These are phyloP conservation scores for Chrysosporium queenslandicum DNA, from an alignment of 2,329 filamentous ascomycete species.

Conservation along the genomic window DNA sequence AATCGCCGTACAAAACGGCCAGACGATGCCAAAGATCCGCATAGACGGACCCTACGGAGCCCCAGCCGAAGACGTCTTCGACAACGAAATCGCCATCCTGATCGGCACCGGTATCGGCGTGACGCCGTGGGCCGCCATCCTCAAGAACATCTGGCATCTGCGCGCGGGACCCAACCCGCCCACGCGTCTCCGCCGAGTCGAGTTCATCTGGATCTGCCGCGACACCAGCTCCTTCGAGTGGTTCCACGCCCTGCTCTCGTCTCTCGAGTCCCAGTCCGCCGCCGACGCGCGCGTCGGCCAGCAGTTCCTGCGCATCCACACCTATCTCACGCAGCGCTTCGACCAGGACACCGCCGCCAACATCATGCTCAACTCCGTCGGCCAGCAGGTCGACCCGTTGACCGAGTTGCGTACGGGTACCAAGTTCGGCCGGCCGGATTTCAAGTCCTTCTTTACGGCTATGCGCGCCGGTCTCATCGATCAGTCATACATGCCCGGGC, in stretches of 20 bases:
- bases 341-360: constrained; percentile 90
- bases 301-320: constrained; percentile 96
- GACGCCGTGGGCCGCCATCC: constrained; percentile 75
- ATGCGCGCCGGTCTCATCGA: constrained; percentile 85
- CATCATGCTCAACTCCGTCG: constrained; percentile 92
- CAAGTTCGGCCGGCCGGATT: constrained; percentile 92
- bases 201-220: constrained; percentile 98
- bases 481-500: constrained; percentile 70
- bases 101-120: constrained; percentile 75
- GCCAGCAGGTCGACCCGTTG: constrained; percentile 74
- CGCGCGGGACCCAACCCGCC: constrained; percentile 84
- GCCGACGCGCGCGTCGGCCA: constrained; percentile 47
- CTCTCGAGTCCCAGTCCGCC: constrained; percentile 76
- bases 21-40: constrained; percentile 79
- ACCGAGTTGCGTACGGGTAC: constrained; percentile 84
- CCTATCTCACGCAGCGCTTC: constrained; percentile 87
- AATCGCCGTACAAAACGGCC: constrained; percentile 83
- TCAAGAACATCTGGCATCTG: constrained; percentile 98
- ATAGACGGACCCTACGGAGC: constrained; percentile 96
- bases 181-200: constrained; percentile 78
- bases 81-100: constrained; percentile 71
- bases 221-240: constrained; percentile 95
- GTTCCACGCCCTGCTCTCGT: constrained; percentile 91
- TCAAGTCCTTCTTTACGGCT: constrained; percentile 62
- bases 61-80: constrained; percentile 95